These are phyloP conservation scores for Colletotrichum chrysophilum DNA, from an alignment of 2,329 filamentous ascomycete genomes.

Conservation along the genomic window DNA sequence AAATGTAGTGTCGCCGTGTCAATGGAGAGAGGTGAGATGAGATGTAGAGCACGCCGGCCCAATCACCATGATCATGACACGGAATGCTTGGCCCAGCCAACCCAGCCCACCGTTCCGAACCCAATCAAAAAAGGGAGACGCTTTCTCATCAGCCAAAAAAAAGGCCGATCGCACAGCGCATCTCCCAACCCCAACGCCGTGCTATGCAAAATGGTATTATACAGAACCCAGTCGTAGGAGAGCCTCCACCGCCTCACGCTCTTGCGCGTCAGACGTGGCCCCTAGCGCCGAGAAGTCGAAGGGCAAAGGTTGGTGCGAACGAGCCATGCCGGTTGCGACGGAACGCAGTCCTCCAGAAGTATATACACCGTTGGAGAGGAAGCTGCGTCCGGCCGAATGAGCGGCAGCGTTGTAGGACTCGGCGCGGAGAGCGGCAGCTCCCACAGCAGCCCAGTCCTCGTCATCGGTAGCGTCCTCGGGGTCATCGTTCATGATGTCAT, in stretches of 20 bases:
- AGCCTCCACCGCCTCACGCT: constrained; percentile 82
- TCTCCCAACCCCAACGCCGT: constrained; percentile 49
- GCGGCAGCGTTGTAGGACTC: constrained; percentile 64
- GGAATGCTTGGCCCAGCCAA: constrained; percentile 31
- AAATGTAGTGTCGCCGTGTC: constrained; percentile 31
- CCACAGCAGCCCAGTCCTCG: constrained; percentile 93
- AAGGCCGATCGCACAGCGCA: constrained; percentile 10
- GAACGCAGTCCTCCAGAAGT: constrained; percentile 50
- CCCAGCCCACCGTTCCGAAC: constrained; percentile 4
- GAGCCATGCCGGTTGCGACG: constrained; percentile 61
- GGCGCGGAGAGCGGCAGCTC: constrained; percentile 80
- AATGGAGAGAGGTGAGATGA: constrained; percentile 23
- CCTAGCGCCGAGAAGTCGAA: constrained; percentile 58
- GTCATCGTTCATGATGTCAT: constrained; percentile 73
- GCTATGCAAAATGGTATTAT: constrained; percentile 62
- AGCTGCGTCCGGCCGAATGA: constrained; percentile 48
- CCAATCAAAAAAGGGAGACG: constrained; percentile 6
- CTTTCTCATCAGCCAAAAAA: constrained; percentile 3
- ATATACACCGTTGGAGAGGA: constrained; percentile 55
- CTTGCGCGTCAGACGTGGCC: constrained; percentile 68
- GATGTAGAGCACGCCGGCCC: constrained; percentile 37
- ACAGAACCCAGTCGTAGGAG: constrained; percentile 82
- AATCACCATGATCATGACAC: constrained; percentile 33
- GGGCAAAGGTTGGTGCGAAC: constrained; percentile 53
- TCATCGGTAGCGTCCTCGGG: constrained; percentile 90